Evolutionary conservation across 2,329 filamentous ascomycete genomes (phyloP), one percentile per base, ranked within the genome.

Genomic region (Aspergillus transmontanensis): DNA sequence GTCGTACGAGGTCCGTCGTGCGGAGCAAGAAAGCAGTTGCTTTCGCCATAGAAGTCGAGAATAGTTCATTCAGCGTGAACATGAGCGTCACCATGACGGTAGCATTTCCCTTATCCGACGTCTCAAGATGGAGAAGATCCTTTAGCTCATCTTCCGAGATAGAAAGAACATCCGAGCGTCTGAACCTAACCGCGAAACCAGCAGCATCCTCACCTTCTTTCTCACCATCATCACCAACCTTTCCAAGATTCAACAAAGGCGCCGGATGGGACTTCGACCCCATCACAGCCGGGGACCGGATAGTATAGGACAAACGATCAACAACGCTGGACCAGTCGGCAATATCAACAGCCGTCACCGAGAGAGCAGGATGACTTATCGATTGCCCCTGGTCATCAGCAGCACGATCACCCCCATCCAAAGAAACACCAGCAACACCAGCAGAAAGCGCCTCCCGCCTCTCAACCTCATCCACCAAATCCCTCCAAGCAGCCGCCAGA

Each of bases 31-130:
- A 89, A 4, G 83, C 82, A 0, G 94, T 96, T 0, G 94, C 93
- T 69, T 88, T 87, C 2, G 88, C 83, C 28, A 93, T 87, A 1
- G 89, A 92, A 0, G 87, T 83, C 0, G 91, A 90, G 81, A 97
- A 98, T 0, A 99, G 87, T 79, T 99, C 95, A 76, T 98, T 98
- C 54, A 98, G 85, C 0, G 94, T 97, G 82, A 98, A 99, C 79
- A 98, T 87, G 14, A 98, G 80, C 0, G 94, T 97, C 16, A 96
- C 82, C 0, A 97, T 79, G 4, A 84, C 69, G 11, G 85, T 73
- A 9, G 64, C 21, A 39, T 58, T 60, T 2, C 21, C 30, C 12
- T 39, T 36, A 19, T 26, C 32, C 11, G 56, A 5, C 10, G 1
- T 48, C 10, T 57, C 32, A 43, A 63, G 65, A 48, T 67, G 61